These are phyloP conservation scores for Eucalyptus caleyi DNA, from an alignment of 345 rosid genomes.

Conservation along the genomic window DNA sequence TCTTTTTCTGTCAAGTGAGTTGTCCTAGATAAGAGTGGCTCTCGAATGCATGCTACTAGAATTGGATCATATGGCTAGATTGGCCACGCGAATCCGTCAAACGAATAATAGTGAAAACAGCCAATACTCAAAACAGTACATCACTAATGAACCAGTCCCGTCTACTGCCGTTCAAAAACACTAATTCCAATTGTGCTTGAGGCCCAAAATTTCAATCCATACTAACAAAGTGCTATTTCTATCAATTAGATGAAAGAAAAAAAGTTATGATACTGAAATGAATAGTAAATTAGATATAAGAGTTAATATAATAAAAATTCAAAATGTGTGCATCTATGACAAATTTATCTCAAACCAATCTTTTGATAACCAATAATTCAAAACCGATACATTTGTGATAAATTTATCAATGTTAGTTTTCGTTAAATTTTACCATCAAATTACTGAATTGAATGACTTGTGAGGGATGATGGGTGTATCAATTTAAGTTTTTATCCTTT, in stretches of 20 bases:
- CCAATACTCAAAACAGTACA: not conserved
- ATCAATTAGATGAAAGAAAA: not conserved
- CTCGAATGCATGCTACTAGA: not conserved
- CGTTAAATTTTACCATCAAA: too few species aligned
- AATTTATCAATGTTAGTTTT: too few species aligned
- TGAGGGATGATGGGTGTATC: not conserved
- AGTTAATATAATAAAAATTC: accelerated
- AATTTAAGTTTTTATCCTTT: not conserved
- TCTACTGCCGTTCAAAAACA: not conserved
- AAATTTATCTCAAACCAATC: accelerated
- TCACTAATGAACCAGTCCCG: accelerated
- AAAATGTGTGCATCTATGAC: accelerated
- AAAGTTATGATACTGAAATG: accelerated
- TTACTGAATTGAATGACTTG: too few species aligned
- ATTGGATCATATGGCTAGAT: not conserved
- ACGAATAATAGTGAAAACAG: not conserved
- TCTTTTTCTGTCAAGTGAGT: not conserved
- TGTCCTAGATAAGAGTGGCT: not conserved
- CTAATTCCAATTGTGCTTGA: not conserved
- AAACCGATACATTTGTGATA: accelerated
- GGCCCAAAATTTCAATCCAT: not conserved
- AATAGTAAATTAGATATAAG: not conserved
- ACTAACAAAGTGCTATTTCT: not conserved
- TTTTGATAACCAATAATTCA: too few species aligned
- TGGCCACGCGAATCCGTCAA: not conserved